Evolutionary conservation across 1,139 yeast species (phyloP), one percentile per base, ranked within the genome.

Genomic region (Suhomyces kunorum): DNA sequence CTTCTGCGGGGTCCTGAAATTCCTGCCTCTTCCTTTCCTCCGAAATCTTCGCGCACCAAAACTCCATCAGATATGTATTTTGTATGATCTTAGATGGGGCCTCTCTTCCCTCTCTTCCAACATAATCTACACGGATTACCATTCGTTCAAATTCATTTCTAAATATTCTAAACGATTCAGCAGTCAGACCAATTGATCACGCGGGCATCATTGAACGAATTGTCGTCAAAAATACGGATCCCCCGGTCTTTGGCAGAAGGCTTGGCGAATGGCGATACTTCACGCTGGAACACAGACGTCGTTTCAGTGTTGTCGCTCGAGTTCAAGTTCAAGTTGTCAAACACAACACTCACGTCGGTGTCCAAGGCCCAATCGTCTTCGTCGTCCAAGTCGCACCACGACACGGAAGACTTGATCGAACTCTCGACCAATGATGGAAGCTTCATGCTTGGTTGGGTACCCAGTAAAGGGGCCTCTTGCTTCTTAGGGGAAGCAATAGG

Each of bases 341-440:
- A 11, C 2, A 42, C 36, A 15, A 35, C 28, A 23, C 39, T 38
- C n/a, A 38, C 25, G 27, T 38, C 42, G 18, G 44, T 34, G 9
- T 39, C 45, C 19, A 43, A 36, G 13, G 45, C 49, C 51, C 50
- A 36, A 32, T 48, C 56, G n/a, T 54, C 55, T 28, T 60, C 62
- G 28, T 63, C 68, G 36, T 62, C 68, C 40, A 62, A 56, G 38
- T 65, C 71, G 41, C 63, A 63, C 71, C 71, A 66, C 17, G 68
- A 63, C 43, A 56, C 61, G 17, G 64, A 53, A 13, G 65, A 57
- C 38, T 53, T 50, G 18, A 55, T 52, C 8, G 68, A 60, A 4
- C 64, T 60, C 32, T 63, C 66, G 31, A 63, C 58, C 45, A 65
- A 56, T 3, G 68, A 63, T 14, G 69, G 69, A 23, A 60, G 47